These are phyloP conservation scores for Ustilago hordei DNA, from an alignment of 1,284 basidiomycete genomes.

Conservation along the genomic window DNA sequence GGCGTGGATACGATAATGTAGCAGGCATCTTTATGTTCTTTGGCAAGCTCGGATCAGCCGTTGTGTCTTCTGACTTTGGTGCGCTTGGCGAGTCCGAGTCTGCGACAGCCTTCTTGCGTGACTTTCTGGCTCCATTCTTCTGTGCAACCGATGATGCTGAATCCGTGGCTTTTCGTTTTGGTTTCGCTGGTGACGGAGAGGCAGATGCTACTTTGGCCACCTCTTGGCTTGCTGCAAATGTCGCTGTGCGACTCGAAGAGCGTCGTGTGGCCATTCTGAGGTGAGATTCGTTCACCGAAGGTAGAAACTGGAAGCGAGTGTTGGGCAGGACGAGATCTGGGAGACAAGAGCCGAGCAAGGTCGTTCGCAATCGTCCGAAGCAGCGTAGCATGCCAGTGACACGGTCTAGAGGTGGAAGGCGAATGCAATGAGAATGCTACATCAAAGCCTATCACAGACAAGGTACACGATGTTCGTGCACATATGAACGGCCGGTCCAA, in stretches of 20 bases:
- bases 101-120: constrained; percentile 40
- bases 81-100: constrained; percentile 40
- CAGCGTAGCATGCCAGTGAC: constrained; percentile 12
- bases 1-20: constrained; percentile 25
- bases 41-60: constrained; percentile 40
- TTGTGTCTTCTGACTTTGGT: constrained; percentile 33
- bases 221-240: background rate
- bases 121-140: constrained; percentile 14
- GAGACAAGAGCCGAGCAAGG: background rate
- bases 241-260: constrained; percentile 20
- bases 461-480: background rate
- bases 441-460: background rate
- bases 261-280: constrained; percentile 21
- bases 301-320: background rate
- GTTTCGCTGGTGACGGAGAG: constrained; percentile 15
- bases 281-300: background rate
- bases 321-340: background rate
- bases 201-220: background rate
- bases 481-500: background rate
- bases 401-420: background rate
- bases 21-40: constrained; percentile 47
- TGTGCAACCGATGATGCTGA: constrained; percentile 4
- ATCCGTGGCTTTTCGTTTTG: constrained; percentile 35
- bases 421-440: background rate
- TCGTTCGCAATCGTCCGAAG: background rate